Base-by-base conservation (phyloP, 768 basidiomycete species). In the Mycena alexandri region DNA sequence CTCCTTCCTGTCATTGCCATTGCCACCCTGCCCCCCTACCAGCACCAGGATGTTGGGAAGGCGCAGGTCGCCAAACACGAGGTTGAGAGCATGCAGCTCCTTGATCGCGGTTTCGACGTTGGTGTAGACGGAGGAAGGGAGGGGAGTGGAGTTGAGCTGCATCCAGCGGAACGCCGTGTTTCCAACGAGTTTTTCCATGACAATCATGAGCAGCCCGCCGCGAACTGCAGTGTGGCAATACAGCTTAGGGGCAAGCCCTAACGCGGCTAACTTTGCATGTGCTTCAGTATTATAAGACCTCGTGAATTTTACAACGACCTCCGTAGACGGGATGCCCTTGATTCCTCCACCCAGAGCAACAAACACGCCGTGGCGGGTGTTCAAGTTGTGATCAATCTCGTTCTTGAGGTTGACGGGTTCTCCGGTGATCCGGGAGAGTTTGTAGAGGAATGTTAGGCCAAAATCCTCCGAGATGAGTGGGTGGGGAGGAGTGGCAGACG, bases 11-110 rank as follows among this genome's bases (percentile, higher is more conserved):
- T 33, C 43, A 43, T 46, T 25, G 51, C 43, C 61, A 33, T 24
- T 41, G 33, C 36, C 38, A 17, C 51, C 47, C 47, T 13, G 57
- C 33, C 47, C 44, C 33, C 29, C 29, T 33, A 14, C 42, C 43
- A 44, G 54, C 8, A 63, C 25, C 44, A 63, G 36, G 22, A 63
- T 56, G 46, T 63, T 63, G 3, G 54, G 53, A 6, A 63, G 62
- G 10, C 62, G 53, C 44, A 63, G 19, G 24, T 63, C 62, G 9
- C 62, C 62, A 10, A 63, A 63, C 22, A 63, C 62, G 24, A 63
- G 17, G 54, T 42, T 34, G 24, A 8, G 13, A 19, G 42, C 22
- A 46, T 63, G 53, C 10, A 63, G 62, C 12, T 5, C 36, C 8
- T 48, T 42, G 62, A 63, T 50, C 5, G 62, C 62, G 16, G 34